Evolutionary conservation across 140 eudicot species (phyloP).

Genomic region (Anethum foeniculum): DNA sequence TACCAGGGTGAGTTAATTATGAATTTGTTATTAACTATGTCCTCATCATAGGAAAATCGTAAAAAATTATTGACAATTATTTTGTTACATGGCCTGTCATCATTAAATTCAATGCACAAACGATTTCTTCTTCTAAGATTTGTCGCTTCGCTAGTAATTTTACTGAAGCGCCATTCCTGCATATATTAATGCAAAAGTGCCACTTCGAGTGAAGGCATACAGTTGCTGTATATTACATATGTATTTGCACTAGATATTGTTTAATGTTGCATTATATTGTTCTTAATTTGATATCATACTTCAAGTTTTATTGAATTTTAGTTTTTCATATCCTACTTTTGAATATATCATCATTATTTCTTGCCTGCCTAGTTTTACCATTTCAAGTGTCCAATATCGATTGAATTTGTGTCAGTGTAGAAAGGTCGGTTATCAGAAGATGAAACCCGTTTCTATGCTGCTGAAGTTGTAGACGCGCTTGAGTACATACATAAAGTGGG

Average conservation of each 20-base stretch:
- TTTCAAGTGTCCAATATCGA: constrained; percentile 17
- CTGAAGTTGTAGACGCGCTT: constrained; percentile 96
- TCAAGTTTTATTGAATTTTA: background rate
- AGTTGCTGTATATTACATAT: background rate
- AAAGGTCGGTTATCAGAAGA: constrained; percentile 90
- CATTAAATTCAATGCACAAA: background rate
- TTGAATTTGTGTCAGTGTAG: constrained; percentile 39
- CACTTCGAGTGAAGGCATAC: background rate
- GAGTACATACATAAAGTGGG: constrained; percentile 95
- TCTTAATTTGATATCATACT: background rate
- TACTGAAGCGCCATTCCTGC: background rate
- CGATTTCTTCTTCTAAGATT: background rate
- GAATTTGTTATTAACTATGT: background rate
- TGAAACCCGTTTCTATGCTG: constrained; percentile 94
- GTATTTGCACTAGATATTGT: background rate
- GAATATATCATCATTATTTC: background rate
- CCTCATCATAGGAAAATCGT: background rate
- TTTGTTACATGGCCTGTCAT: background rate
- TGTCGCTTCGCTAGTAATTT: background rate
- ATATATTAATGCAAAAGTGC: background rate
- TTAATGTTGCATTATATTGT: background rate
- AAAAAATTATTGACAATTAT: background rate
- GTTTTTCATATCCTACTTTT: background rate
- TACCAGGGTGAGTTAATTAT: constrained; percentile 63
- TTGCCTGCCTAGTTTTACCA: background rate